phyloP scores from a whole-genome alignment of 257 asterid species.

The Solanum chilense region DNA sequence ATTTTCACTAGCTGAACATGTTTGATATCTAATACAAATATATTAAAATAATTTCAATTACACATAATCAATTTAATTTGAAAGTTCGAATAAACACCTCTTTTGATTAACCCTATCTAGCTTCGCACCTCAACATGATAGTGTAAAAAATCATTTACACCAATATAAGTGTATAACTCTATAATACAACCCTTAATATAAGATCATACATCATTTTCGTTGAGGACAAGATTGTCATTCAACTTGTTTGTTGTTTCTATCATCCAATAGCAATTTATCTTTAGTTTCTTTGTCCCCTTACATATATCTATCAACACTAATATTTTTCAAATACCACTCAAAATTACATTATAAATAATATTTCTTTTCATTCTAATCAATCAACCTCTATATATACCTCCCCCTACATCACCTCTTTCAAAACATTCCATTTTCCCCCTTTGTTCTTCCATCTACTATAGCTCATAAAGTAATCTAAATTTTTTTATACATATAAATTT shows the following conservation, averaged over 20 bases:
- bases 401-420: neutral
- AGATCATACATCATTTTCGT: neutral
- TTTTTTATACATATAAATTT: neutral
- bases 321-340: neutral
- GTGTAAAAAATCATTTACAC: neutral
- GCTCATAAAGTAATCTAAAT: neutral
- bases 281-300: conserved; percentile 15
- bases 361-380: neutral
- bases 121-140: neutral
- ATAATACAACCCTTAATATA: neutral
- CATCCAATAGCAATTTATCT: conserved; percentile 8
- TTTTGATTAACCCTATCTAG: neutral
- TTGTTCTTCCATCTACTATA: neutral
- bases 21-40: neutral
- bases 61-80: neutral
- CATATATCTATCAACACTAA: neutral
- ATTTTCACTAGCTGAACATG: neutral
- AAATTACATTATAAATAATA: neutral
- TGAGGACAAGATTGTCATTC: conserved; percentile 24
- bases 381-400: neutral
- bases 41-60: no score
- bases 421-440: neutral
- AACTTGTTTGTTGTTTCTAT: conserved; percentile 4
- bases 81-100: neutral
- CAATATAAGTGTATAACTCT: neutral